A percentile compares a stretch with the other conserved stretches of the same genome.
phyloP scores from a whole-genome alignment of 306 rosid species.

The Argentina anserina region DNA sequence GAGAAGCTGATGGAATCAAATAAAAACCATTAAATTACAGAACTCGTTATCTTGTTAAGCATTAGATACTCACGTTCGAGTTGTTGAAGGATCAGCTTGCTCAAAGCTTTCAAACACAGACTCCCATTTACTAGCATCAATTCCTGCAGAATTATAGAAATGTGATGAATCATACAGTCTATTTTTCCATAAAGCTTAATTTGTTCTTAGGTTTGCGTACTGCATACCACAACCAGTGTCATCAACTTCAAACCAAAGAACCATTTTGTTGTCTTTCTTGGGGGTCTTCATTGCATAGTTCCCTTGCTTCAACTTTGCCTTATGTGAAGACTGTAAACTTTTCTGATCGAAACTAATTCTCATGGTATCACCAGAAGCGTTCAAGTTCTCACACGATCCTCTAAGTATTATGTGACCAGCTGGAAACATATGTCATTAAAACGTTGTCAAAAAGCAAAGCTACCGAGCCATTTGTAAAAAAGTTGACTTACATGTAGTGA shows the following conservation, averaged over 20 bases:
- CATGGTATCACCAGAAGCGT: constrained; percentile 30
- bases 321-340: constrained; percentile 47
- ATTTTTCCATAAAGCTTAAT: not conserved
- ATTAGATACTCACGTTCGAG: constrained; percentile 65
- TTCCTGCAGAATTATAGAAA: constrained; percentile 45
- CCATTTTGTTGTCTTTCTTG: constrained; percentile 61
- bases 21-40: not conserved
- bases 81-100: constrained; percentile 99
- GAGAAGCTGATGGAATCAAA: not conserved
- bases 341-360: constrained; percentile 52
- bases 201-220: constrained; percentile 46
- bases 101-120: constrained; percentile 98
- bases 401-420: constrained; percentile 95
- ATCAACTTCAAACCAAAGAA: constrained; percentile 94
- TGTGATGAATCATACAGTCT: not conserved
- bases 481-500: constrained; percentile 74
- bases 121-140: constrained; percentile 95
- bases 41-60: not conserved
- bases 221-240: constrained; percentile 94
- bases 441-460: constrained; percentile 5
- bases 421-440: constrained; percentile 37
- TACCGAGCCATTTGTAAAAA: not conserved
- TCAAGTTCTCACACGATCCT: constrained; percentile 75
- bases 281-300: constrained; percentile 44
- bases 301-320: constrained; percentile 59